Evolutionary conservation across 345 rosid species (phyloP), one percentile per base, ranked within the genome.

Genomic region (Lepidium sativum): DNA sequence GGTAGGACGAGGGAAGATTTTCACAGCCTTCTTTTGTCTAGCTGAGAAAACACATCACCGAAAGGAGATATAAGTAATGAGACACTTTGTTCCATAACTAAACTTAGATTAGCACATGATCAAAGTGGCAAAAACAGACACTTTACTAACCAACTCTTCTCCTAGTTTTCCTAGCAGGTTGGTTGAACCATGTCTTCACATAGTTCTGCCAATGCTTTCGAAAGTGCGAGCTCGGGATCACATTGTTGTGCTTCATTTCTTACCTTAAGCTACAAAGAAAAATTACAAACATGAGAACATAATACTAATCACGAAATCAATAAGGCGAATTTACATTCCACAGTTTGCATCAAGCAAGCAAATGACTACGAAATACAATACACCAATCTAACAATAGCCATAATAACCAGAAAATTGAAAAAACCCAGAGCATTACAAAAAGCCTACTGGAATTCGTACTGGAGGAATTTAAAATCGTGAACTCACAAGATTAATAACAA

Each of bases 171-270:
- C 94, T 77, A 18, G 97, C 91, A 6, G 97, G 97, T 51, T 89
- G 95, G 74, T 89, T 86, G 63, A 89, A 86, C 97, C 97, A 86
- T 2, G 95, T 86, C 79, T 81, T 89, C 25, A 89, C 91, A 78
- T 79, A 76, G 79, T 86, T 85, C 37, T 86, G 91, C 97, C 97
- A 89, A 63, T 89, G 87, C 78, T 89, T 89, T 75, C 76, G 83
- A 59, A 89, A 89, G 74, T 89, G 97, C 5, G 82, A 81, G 44
- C 37, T 80, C 1, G 95, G 89, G 18, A 89, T 64, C 9, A 77
- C 95, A 35, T 89, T 89, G 81, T 89, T 89, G 56, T 89, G 97
- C 85, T 89, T 89, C 66, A 86, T 78, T 70, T 32, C 56, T 62
- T 2, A 38, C 31, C 51, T 64, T 6, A 8, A 52, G 10, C 1